A percentile compares a stretch with the other conserved stretches of the same genome.
phyloP scores from a whole-genome alignment of 257 asterid species.

The Solanum sejunctum region DNA sequence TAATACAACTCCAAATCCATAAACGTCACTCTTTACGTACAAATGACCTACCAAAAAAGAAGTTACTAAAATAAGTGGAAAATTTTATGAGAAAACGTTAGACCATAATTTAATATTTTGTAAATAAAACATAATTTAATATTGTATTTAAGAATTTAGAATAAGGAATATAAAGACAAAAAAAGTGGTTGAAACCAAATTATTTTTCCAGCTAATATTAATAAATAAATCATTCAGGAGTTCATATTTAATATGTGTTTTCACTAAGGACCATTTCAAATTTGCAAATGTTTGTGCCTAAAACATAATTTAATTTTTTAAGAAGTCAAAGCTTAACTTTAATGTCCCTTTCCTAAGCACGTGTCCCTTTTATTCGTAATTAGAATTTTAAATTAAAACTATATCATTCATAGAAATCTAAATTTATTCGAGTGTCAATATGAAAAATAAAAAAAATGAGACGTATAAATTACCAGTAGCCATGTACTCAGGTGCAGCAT shows the following conservation, averaged over 20 bases:
- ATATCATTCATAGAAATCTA: rapidly evolving
- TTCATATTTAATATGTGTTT: background rate
- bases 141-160: background rate
- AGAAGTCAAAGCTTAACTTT: background rate
- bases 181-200: background rate
- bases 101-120: background rate
- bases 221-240: background rate
- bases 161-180: background rate
- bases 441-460: rapidly evolving
- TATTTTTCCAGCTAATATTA: background rate
- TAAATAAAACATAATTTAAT: too few species aligned
- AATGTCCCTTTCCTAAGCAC: too few species aligned
- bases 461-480: constrained; percentile 43
- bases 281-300: background rate
- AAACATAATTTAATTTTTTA: background rate
- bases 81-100: background rate
- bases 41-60: constrained; percentile 44
- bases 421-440: rapidly evolving
- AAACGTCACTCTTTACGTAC: constrained; percentile 77
- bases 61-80: background rate
- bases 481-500: constrained; percentile 84
- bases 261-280: background rate
- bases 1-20: constrained; percentile 74
- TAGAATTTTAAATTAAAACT: background rate
- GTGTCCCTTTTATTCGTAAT: background rate